These are phyloP conservation scores for Taiozyma sp. DNA, from an alignment of 1,139 yeast genomes.

Conservation along the genomic window DNA sequence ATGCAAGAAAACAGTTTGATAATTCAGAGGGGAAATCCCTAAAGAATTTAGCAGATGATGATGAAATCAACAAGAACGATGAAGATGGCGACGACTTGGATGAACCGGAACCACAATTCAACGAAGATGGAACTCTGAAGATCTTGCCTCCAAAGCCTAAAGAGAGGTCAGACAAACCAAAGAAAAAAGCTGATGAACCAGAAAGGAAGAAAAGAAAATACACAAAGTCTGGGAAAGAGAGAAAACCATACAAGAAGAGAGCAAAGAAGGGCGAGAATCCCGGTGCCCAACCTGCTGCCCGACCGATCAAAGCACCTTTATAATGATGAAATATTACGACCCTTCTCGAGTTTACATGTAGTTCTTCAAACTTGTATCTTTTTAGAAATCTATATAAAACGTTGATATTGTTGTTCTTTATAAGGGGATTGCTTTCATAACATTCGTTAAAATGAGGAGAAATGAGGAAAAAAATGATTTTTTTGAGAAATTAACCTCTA, in stretches of 20 bases:
- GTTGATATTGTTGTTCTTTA: background rate
- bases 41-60: slow-evolving; percentile 27
- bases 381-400: background rate
- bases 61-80: slow-evolving; percentile 15
- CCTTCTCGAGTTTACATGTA: background rate
- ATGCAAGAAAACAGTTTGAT: slow-evolving; percentile 80
- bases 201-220: slow-evolving; percentile 24
- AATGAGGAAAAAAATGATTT: too few species aligned
- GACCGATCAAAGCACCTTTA: background rate
- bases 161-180: slow-evolving; percentile 6
- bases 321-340: background rate
- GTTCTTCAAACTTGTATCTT: background rate
- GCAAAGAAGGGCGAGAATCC: slow-evolving; percentile 20
- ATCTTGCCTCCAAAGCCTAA: slow-evolving; percentile 1
- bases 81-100: slow-evolving; percentile 6
- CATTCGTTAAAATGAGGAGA: background rate
- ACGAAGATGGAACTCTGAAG: background rate
- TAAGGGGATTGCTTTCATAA: background rate
- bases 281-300: slow-evolving; percentile 2
- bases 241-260: slow-evolving; percentile 25
- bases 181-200: slow-evolving; percentile 15
- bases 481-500: background rate
- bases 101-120: slow-evolving; percentile 1
- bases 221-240: slow-evolving; percentile 23
- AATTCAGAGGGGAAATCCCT: slow-evolving; percentile 47